These are phyloP conservation scores for Elsinoe arachidis DNA, from an alignment of 2,329 filamentous ascomycete species.

Conservation along the genomic window DNA sequence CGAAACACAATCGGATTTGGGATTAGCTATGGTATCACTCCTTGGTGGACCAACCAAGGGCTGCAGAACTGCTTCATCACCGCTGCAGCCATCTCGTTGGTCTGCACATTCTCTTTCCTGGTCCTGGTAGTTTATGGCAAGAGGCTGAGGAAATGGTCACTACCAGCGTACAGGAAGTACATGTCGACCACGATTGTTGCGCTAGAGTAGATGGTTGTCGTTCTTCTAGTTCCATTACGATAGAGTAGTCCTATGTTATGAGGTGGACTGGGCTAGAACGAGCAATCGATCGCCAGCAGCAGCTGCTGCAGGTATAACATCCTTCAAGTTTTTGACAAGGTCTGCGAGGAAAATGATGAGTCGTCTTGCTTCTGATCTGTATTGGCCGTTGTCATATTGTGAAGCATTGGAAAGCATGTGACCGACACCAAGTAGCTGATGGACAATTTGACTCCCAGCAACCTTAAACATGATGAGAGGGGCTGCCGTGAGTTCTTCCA, in stretches of 20 bases:
- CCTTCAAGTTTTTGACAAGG: not conserved
- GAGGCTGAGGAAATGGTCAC: constrained; percentile 32
- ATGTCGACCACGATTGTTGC: constrained; percentile 20
- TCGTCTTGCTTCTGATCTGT: not conserved
- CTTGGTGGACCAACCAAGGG: constrained; percentile 36
- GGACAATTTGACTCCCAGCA: not conserved
- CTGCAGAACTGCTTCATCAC: constrained; percentile 37
- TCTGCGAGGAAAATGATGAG: not conserved
- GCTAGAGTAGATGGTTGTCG: not conserved
- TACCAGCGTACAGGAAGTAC: constrained; percentile 31
- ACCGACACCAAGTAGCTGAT: not conserved
- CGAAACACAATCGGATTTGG: constrained; percentile 43
- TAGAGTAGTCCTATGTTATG: not conserved
- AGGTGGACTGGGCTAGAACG: not conserved
- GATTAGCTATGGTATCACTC: constrained; percentile 39
- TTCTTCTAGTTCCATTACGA: not conserved
- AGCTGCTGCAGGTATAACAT: not conserved
- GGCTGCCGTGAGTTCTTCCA: not conserved
- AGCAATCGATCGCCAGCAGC: not conserved
- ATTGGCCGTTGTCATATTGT: not conserved
- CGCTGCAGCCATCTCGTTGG: constrained; percentile 22
- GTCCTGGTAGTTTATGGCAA: constrained; percentile 44
- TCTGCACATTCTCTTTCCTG: constrained; percentile 26
- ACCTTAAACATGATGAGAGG: not conserved
- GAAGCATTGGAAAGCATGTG: not conserved